phyloP scores from a whole-genome alignment of 495 filamentous ascomycete genomes.

The Daldinia loculata region DNA sequence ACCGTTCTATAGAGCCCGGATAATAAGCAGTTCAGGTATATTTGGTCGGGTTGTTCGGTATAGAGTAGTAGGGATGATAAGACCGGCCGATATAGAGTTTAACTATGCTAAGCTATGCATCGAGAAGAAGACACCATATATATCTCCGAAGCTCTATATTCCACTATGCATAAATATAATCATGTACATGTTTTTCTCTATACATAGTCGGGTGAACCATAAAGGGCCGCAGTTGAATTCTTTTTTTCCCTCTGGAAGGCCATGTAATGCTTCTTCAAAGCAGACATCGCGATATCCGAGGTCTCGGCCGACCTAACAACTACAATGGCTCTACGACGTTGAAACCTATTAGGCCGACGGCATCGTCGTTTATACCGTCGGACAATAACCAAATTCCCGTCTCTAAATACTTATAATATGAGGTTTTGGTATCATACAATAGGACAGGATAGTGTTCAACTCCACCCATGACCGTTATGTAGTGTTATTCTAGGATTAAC shows the following conservation, averaged over 20 bases:
- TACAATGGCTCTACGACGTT: too few species aligned
- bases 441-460: not conserved
- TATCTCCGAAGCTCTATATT: not conserved
- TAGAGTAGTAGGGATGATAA: not conserved
- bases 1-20: not conserved
- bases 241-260: not conserved
- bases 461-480: not conserved
- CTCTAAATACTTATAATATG: not conserved
- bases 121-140: not conserved
- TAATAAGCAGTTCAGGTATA: not conserved
- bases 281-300: not conserved
- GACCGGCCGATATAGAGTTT: not conserved
- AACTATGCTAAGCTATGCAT: not conserved
- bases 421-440: not conserved
- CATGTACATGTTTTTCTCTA: not conserved
- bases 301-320: not conserved
- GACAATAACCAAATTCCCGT: not conserved
- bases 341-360: conserved; percentile 6
- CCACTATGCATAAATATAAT: not conserved
- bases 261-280: not conserved
- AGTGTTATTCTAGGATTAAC: too few species aligned
- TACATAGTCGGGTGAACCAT: not conserved
- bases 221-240: not conserved
- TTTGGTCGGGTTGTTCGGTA: not conserved
- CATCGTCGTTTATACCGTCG: conserved; percentile 1